Conservation (phyloP, 306 rosid species). For the Vigna hirtella region DNA sequence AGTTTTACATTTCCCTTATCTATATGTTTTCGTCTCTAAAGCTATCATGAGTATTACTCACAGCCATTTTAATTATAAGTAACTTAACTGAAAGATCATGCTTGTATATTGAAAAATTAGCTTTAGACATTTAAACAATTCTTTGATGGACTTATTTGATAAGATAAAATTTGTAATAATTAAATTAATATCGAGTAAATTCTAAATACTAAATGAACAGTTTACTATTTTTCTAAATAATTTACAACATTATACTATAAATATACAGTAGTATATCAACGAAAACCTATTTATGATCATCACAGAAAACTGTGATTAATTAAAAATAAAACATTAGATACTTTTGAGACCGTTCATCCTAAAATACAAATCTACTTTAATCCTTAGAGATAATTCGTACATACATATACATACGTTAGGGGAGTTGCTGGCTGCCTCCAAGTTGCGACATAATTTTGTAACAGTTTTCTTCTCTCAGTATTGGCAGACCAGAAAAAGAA, state of each 20-base stretch:
- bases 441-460: not conserved
- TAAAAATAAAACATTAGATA: not conserved
- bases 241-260: not conserved
- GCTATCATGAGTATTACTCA: too few species aligned
- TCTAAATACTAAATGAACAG: not conserved
- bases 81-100: not conserved
- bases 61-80: not conserved
- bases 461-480: not conserved
- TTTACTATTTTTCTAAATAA: not conserved
- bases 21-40: too few species aligned
- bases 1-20: too few species aligned
- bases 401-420: not conserved
- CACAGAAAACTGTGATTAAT: not conserved
- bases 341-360: not conserved
- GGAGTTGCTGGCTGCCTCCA: not conserved
- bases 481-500: conserved; percentile 24
- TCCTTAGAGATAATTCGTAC: not conserved
- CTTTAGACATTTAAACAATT: not conserved
- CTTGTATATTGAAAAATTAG: not conserved
- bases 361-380: not conserved
- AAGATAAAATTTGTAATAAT: not conserved
- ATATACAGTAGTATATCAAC: not conserved
- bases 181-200: not conserved
- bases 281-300: not conserved
- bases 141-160: not conserved